phyloP scores from a whole-genome alignment of 176 grass and related monocot genomes.

The Eragrostis nindensis region DNA sequence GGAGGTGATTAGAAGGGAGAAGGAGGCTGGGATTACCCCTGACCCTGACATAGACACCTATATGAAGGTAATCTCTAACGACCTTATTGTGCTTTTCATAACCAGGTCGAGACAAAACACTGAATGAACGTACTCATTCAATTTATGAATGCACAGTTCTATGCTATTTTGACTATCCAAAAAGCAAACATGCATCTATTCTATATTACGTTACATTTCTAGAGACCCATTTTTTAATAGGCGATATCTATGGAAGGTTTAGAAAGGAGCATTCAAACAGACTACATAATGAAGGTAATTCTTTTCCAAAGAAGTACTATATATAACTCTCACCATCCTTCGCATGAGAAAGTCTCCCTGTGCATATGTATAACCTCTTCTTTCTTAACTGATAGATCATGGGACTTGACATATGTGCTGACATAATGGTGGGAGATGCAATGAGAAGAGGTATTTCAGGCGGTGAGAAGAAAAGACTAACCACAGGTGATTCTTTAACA shows the following conservation, averaged over 20 bases:
- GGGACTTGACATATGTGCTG: slow-evolving; percentile 70
- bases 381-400: slow-evolving; percentile 56
- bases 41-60: slow-evolving; percentile 70
- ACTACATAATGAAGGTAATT: slow-evolving; percentile 80
- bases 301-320: background rate
- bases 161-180: background rate
- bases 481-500: slow-evolving; percentile 54
- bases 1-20: slow-evolving; percentile 71
- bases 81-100: background rate
- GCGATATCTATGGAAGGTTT: slow-evolving; percentile 69
- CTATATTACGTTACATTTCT: too few relatives aligned
- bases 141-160: background rate
- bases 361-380: background rate
- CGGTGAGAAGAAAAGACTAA: slow-evolving; percentile 79
- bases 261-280: slow-evolving; percentile 69
- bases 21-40: slow-evolving; percentile 63
- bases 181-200: background rate
- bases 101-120: too few relatives aligned
- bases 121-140: too few relatives aligned
- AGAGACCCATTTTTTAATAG: slow-evolving; percentile 34
- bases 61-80: slow-evolving; percentile 62
- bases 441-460: slow-evolving; percentile 86
- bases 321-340: background rate
- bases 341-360: background rate
- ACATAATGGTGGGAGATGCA: slow-evolving; percentile 61